Conservation (phyloP, 129 eudicot species). For the Dittrichia graveolens region DNA sequence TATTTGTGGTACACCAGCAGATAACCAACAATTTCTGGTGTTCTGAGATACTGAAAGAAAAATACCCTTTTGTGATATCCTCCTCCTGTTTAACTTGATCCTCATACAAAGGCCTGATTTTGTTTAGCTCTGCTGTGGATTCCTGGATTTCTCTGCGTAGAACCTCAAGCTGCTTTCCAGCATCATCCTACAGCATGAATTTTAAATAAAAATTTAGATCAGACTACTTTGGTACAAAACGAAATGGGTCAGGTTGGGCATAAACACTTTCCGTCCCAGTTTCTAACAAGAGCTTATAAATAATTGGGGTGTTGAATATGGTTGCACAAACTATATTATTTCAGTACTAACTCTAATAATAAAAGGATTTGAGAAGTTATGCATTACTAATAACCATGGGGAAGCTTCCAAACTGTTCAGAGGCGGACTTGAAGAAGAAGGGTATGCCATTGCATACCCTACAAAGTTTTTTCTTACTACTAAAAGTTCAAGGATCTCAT, state of each 20-base stretch:
- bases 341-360: neutral
- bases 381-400: neutral
- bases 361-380: neutral
- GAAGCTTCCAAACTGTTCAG: neutral
- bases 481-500: neutral
- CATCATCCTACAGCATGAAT: slow-evolving; percentile 66
- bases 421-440: neutral
- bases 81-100: slow-evolving; percentile 75
- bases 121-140: slow-evolving; percentile 65
- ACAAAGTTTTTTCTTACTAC: neutral
- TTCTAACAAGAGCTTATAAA: neutral
- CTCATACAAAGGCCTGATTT: slow-evolving; percentile 61
- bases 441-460: neutral
- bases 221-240: neutral
- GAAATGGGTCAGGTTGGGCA: neutral
- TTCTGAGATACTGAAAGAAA: slow-evolving; percentile 1
- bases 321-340: neutral
- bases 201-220: slow-evolving; percentile 16
- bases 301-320: neutral
- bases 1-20: neutral
- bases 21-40: slow-evolving; percentile 11
- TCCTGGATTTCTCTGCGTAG: slow-evolving; percentile 73
- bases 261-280: neutral
- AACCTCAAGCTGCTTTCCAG: slow-evolving; percentile 72
- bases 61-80: slow-evolving; percentile 73